Conservation (phyloP, 2,329 filamentous ascomycete genomes). For the Botrytis porri region DNA sequence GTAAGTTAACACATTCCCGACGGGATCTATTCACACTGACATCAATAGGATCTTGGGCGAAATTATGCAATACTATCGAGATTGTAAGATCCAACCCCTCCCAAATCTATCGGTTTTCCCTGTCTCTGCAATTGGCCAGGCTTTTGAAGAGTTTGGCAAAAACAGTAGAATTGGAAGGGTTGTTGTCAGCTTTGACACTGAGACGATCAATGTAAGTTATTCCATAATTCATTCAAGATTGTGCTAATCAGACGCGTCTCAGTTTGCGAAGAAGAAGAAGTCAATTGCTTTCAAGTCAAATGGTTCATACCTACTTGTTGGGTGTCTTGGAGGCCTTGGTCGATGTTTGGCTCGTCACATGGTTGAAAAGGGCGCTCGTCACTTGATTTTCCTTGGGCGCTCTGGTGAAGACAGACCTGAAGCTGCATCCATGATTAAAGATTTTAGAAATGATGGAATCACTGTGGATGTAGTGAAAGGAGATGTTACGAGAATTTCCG, state of each 20-base stretch:
- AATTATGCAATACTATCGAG: slow-evolving; percentile 8
- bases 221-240: background rate
- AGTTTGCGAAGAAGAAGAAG: background rate
- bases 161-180: slow-evolving; percentile 13
- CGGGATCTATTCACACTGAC: background rate
- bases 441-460: slow-evolving; percentile 2
- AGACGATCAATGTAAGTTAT: slow-evolving; percentile 3
- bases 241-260: background rate
- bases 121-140: background rate
- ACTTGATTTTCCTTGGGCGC: slow-evolving; percentile 17
- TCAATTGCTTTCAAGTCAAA: slow-evolving; percentile 12
- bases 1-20: background rate
- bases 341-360: slow-evolving; percentile 22
- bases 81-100: background rate
- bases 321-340: slow-evolving; percentile 28
- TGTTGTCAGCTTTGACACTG: slow-evolving; percentile 2
- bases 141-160: background rate
- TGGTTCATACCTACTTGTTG: slow-evolving; percentile 23
- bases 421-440: slow-evolving; percentile 12
- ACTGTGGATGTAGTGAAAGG: slow-evolving; percentile 3
- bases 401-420: slow-evolving; percentile 13
- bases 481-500: background rate
- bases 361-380: slow-evolving; percentile 13
- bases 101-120: background rate
- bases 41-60: background rate